Conservation (phyloP, 192 early-diverging fungal species). For the Podila epigama region DNA sequence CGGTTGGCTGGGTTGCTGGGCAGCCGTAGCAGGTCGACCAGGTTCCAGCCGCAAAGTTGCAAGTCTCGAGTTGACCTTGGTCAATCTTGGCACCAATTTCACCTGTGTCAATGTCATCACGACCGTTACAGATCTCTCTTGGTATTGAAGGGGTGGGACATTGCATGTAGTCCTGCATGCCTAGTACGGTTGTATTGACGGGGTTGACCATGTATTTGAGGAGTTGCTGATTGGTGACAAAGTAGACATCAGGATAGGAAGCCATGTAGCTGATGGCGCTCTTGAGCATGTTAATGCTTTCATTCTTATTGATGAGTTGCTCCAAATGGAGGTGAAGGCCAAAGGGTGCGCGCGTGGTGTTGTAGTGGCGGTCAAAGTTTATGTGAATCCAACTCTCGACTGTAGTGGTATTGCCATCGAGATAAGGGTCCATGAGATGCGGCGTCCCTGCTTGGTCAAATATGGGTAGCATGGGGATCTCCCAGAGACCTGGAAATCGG, state of each 20-base stretch:
- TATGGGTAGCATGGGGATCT: conserved; percentile 61
- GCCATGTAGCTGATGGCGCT: conserved; percentile 59
- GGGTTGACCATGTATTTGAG: conserved; percentile 76
- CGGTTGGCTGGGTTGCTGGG: conserved; percentile 41
- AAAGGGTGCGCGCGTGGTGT: conserved; percentile 53
- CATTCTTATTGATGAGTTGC: conserved; percentile 33
- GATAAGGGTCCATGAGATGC: conserved; percentile 52
- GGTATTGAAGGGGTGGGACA: conserved; percentile 57
- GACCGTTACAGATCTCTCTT: conserved; percentile 70
- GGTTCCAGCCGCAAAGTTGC: conserved; percentile 50
- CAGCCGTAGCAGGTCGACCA: conserved; percentile 58
- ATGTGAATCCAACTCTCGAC: conserved; percentile 51
- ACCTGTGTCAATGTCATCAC: conserved; percentile 45
- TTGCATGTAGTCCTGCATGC: conserved; percentile 63
- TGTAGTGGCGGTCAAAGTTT: conserved; percentile 58
- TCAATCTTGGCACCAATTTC: conserved; percentile 19
- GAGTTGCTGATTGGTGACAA: conserved; percentile 67
- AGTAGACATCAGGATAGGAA: conserved; percentile 66
- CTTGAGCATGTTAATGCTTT: conserved; percentile 24
- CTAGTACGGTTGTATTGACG: conserved; percentile 63
- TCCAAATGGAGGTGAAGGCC: conserved; percentile 41
- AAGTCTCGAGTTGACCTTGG: conserved; percentile 33
- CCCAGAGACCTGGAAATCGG: conserved; percentile 61
- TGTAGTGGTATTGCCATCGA: conserved; percentile 47
- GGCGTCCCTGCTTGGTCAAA: not conserved